phyloP scores from a whole-genome alignment of 306 rosid genomes.

The Acacia crassicarpa region DNA sequence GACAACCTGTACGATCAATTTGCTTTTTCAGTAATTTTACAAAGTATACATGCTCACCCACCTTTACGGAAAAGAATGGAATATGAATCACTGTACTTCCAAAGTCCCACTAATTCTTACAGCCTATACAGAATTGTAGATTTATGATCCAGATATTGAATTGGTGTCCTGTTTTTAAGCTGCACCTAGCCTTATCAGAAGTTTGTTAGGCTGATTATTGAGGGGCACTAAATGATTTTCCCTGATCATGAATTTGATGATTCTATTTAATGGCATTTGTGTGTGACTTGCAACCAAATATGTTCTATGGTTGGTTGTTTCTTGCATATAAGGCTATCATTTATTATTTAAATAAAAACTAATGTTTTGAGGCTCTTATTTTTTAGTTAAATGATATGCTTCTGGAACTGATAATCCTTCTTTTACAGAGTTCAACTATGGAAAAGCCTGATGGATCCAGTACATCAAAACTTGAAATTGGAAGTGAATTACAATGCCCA shows the following conservation, averaged over 20 bases:
- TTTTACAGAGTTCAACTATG: conserved; percentile 53
- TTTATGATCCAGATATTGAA: conserved; percentile 12
- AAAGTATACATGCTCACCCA: neutral
- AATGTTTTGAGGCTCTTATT: conserved; percentile 5
- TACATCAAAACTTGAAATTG: conserved; percentile 47
- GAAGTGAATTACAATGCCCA: conserved; percentile 43
- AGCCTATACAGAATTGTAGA: neutral
- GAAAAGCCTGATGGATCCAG: conserved; percentile 59
- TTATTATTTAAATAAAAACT: neutral
- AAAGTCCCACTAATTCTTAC: conserved; percentile 11
- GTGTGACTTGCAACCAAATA: conserved; percentile 13
- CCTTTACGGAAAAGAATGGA: neutral
- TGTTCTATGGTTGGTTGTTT: conserved; percentile 15
- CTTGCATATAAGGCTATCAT: conserved; percentile 8
- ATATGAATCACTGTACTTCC: neutral
- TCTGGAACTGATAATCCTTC: conserved; percentile 36
- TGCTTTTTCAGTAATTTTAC: conserved; percentile 18
- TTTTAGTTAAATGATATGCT: conserved; percentile 3
- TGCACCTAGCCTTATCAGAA: conserved; percentile 17
- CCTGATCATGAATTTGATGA: neutral
- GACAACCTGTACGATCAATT: conserved; percentile 57
- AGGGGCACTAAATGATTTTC: conserved; percentile 27
- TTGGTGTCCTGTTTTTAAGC: conserved; percentile 11
- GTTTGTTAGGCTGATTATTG: conserved; percentile 17
- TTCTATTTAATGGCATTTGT: neutral